Evolutionary conservation across 257 asterid species (phyloP).

Genomic region (Phtheirospermum japonicum): DNA sequence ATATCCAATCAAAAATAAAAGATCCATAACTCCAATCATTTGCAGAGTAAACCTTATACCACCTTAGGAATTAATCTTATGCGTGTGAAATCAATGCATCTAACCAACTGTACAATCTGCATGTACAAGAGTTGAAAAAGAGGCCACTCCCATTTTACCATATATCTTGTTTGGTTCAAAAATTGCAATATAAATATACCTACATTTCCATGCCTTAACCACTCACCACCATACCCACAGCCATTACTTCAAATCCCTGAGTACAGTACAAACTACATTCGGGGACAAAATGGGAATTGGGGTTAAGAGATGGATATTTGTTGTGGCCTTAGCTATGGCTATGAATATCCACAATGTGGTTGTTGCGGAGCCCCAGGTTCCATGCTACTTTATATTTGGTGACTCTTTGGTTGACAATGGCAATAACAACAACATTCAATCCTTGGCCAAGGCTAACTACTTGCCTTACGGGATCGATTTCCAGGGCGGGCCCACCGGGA

Average conservation of each 20-base stretch:
- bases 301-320: slow-evolving; percentile 23
- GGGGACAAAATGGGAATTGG: slow-evolving; percentile 28
- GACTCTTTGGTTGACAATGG: slow-evolving; percentile 74
- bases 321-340: slow-evolving; percentile 17
- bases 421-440: slow-evolving; percentile 53
- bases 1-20: no score
- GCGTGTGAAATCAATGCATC: slow-evolving; percentile 47
- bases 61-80: no score
- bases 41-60: no score
- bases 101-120: slow-evolving; percentile 25
- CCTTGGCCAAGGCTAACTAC: slow-evolving; percentile 64
- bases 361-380: slow-evolving; percentile 52
- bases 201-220: background rate
- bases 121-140: slow-evolving; percentile 16
- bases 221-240: no score
- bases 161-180: slow-evolving; percentile 10
- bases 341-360: slow-evolving; percentile 18
- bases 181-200: slow-evolving; percentile 21
- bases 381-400: slow-evolving; percentile 65
- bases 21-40: no score
- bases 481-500: slow-evolving; percentile 57
- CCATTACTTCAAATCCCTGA: no score
- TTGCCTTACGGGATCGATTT: slow-evolving; percentile 67
- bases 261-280: background rate
- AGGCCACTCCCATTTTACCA: slow-evolving; percentile 3